Conservation (phyloP, 73 alveolate species). For the Durusdinium trenchii region DNA sequence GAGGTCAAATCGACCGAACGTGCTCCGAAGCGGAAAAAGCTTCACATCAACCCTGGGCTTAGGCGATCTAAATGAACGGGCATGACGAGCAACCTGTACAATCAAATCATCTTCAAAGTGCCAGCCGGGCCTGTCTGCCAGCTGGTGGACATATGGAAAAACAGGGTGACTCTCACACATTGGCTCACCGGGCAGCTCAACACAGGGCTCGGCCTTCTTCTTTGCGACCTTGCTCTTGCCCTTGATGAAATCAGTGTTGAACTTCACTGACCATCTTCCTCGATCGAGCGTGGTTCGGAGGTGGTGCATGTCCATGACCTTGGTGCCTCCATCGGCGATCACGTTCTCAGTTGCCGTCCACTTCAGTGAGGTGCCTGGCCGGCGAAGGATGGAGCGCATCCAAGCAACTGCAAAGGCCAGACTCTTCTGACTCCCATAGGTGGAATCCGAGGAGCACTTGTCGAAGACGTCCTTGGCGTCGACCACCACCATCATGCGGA, state of each 20-base stretch:
- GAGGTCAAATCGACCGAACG: background rate
- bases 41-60: background rate
- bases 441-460: conserved; percentile 1
- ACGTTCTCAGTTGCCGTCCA: conserved; percentile 12
- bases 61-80: background rate
- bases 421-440: background rate
- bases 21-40: background rate
- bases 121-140: background rate
- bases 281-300: background rate
- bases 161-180: background rate
- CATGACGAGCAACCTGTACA: background rate
- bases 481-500: no score
- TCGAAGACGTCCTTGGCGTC: conserved; percentile 35
- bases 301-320: background rate
- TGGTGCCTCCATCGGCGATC: background rate
- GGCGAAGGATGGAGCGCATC: conserved; percentile 20
- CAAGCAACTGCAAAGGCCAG: conserved; percentile 9
- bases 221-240: no score
- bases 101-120: background rate
- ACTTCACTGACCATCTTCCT: no score
- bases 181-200: background rate
- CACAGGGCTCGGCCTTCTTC: no score
- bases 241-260: no score
- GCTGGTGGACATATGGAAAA: background rate
- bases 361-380: background rate